A percentile compares a stretch with the other conserved stretches of the same genome.
Evolutionary conservation across 805 yeast species (phyloP).

Genomic region (Starmerella khaoyaiensis): DNA sequence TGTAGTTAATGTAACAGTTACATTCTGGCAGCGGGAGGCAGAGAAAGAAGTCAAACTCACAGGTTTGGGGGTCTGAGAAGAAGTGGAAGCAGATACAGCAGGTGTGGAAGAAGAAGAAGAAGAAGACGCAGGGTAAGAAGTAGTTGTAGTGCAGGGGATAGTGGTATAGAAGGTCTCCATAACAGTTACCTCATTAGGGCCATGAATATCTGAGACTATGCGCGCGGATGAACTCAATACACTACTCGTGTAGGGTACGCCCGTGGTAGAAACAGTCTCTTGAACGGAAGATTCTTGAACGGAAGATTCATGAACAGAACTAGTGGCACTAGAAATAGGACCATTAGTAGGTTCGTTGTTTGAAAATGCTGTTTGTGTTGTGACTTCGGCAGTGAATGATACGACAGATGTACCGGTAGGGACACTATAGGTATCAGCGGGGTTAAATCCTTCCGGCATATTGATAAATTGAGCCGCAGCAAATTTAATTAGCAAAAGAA

Average conservation of each 20-base stretch:
- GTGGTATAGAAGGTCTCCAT: slow-evolving; percentile 9
- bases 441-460: slow-evolving; percentile 9
- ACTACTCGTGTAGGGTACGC: not conserved
- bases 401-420: slow-evolving; percentile 8
- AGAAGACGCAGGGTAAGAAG: not conserved
- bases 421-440: slow-evolving; percentile 3
- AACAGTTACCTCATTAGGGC: slow-evolving; percentile 8
- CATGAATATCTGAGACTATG: too few relatives aligned
- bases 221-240: not conserved
- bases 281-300: too few relatives aligned
- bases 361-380: not conserved
- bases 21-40: not conserved
- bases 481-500: too few relatives aligned
- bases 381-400: slow-evolving; percentile 2
- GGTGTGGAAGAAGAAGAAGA: not conserved
- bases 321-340: not conserved
- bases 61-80: not conserved
- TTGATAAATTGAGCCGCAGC: slow-evolving; percentile 12
- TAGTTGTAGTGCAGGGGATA: slow-evolving; percentile 10
- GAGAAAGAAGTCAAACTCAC: not conserved
- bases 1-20: not conserved
- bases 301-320: not conserved
- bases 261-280: not conserved
- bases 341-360: not conserved
- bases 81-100: not conserved